Evolutionary conservation across 1,284 basidiomycete genomes (phyloP).

Genomic region (Cutaneotrichosporon sp.): DNA sequence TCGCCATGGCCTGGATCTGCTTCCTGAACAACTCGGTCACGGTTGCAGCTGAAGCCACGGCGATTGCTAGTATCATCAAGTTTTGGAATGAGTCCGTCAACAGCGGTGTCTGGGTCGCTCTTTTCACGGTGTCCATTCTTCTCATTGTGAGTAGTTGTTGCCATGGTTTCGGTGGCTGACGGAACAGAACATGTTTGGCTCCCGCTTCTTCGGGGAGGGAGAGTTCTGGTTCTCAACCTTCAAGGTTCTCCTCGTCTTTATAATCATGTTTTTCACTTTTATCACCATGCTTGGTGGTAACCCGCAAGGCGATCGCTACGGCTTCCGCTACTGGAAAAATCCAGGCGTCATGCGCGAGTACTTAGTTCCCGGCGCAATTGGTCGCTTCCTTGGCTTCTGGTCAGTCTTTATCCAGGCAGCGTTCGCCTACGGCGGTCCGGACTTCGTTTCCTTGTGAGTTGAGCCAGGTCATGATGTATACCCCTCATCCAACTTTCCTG

Average conservation of each 20-base stretch:
- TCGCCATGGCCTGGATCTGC: conserved; percentile 16
- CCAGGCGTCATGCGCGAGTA: conserved; percentile 24
- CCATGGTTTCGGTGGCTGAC: neutral
- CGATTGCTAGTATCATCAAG: conserved; percentile 9
- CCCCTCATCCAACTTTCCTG: too few relatives aligned
- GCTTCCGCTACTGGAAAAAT: conserved; percentile 58
- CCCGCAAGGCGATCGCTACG: conserved; percentile 54
- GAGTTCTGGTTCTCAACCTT: conserved; percentile 20
- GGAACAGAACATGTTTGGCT: conserved; percentile 14
- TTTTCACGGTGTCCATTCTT: conserved; percentile 4
- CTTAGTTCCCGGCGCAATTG: conserved; percentile 8
- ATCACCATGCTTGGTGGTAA: conserved; percentile 68
- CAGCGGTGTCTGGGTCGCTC: conserved; percentile 8
- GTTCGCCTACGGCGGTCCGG: conserved; percentile 39
- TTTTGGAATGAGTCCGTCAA: conserved; percentile 13
- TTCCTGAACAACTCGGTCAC: conserved; percentile 14
- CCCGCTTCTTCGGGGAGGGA: conserved; percentile 14
- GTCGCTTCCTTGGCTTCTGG: conserved; percentile 58
- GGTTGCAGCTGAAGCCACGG: conserved; percentile 10
- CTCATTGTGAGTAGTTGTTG: neutral
- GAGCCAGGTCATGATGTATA: too few relatives aligned
- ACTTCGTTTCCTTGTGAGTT: conserved; percentile 48
- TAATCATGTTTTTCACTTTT: conserved; percentile 57
- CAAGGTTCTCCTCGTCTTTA: conserved; percentile 16
- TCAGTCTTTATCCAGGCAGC: conserved; percentile 52